These are phyloP conservation scores for Zygosaccharomyces kombuchaensis DNA, from an alignment of 805 yeast species.

Conservation along the genomic window DNA sequence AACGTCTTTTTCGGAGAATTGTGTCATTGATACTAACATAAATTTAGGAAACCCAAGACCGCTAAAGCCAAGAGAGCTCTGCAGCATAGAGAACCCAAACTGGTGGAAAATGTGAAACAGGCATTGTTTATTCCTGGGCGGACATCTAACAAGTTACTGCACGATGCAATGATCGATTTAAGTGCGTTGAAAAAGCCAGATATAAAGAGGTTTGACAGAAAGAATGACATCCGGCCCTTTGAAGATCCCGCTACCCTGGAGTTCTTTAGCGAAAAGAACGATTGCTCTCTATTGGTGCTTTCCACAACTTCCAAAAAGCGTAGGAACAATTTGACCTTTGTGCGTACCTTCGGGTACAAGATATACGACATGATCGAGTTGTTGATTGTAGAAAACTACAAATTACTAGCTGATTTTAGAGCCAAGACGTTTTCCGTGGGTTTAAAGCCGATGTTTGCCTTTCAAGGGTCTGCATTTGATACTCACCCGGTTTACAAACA, in stretches of 20 bases:
- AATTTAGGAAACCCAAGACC: constrained; percentile 74
- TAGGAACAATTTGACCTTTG: constrained; percentile 83
- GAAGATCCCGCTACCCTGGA: constrained; percentile 84
- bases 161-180: constrained; percentile 85
- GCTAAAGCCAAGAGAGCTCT: constrained; percentile 94
- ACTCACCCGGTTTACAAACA: constrained; percentile 82
- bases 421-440: constrained; percentile 81
- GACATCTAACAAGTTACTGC: constrained; percentile 70
- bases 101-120: constrained; percentile 82
- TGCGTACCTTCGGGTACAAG: constrained; percentile 85
- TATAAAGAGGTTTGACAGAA: constrained; percentile 78
- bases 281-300: constrained; percentile 76
- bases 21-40: constrained; percentile 13
- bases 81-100: constrained; percentile 81
- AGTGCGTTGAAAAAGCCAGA: constrained; percentile 89
- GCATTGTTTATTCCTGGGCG: constrained; percentile 92
- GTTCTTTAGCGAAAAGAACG: constrained; percentile 93
- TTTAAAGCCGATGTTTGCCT: constrained; percentile 87
- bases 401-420: constrained; percentile 75
- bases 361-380: constrained; percentile 93
- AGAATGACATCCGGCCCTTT: constrained; percentile 87
- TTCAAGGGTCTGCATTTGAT: constrained; percentile 90
- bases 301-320: constrained; percentile 83
- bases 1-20: background rate
- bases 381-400: constrained; percentile 61